Percentiles rank a stretch among this genome's conserved stretches.
Evolutionary conservation across 1,139 yeast genomes (phyloP).

Genomic region (Diutina neorugosa): DNA sequence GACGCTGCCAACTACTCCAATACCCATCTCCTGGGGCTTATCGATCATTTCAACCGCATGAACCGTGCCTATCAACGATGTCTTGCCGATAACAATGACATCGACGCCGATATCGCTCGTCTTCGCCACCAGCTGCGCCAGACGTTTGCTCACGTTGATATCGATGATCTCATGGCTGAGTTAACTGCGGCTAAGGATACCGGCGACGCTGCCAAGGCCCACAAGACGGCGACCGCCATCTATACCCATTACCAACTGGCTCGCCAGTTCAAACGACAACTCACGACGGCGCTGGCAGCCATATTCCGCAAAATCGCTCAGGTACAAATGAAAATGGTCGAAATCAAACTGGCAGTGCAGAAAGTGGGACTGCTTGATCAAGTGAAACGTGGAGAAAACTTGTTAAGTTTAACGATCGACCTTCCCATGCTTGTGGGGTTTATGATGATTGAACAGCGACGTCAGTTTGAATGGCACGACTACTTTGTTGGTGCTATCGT

Average conservation of each 20-base stretch:
- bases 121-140: neutral
- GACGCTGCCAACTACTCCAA: slow-evolving; percentile 15
- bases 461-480: slow-evolving; percentile 59
- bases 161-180: neutral
- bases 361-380: slow-evolving; percentile 11
- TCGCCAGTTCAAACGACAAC: slow-evolving; percentile 16
- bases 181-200: neutral
- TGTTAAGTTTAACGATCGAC: slow-evolving; percentile 49
- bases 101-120: neutral
- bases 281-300: slow-evolving; percentile 14
- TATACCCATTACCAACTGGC: slow-evolving; percentile 6
- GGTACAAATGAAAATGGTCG: slow-evolving; percentile 29
- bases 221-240: neutral
- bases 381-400: slow-evolving; percentile 31
- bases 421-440: slow-evolving; percentile 76
- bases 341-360: slow-evolving; percentile 15
- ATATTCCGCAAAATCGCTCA: slow-evolving; percentile 23
- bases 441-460: slow-evolving; percentile 52
- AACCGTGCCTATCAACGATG: neutral
- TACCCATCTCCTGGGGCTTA: slow-evolving; percentile 18
- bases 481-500: slow-evolving; percentile 39
- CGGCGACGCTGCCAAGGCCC: neutral
- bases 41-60: slow-evolving; percentile 28
- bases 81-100: neutral
- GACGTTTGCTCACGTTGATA: neutral